Conservation (phyloP, 768 basidiomycete species). For the Mycena epipterygia region DNA sequence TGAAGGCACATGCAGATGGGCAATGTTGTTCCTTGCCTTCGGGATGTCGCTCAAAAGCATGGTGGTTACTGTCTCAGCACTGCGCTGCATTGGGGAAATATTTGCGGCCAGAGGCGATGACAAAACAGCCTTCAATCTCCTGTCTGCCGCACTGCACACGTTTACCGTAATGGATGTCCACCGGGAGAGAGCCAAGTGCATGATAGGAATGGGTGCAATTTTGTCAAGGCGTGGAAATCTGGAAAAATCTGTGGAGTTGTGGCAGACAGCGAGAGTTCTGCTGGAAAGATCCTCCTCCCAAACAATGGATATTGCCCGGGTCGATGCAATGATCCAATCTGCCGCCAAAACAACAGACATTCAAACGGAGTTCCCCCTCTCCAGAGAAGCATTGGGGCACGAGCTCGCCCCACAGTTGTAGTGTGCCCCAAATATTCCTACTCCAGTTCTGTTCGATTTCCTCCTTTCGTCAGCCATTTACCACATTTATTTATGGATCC, state of each 20-base stretch:
- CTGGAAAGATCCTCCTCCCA: not conserved
- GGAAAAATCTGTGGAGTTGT: not conserved
- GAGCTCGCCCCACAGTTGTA: no score
- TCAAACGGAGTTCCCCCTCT: no score
- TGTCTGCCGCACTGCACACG: not conserved
- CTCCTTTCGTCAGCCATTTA: no score
- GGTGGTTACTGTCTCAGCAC: not conserved
- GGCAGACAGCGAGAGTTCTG: not conserved
- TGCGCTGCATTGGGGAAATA: not conserved
- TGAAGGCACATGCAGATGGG: not conserved
- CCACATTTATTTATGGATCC: no score
- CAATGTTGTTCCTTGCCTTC: not conserved
- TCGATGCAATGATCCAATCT: not conserved
- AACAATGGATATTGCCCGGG: not conserved
- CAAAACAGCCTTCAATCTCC: not conserved
- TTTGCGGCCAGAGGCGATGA: not conserved
- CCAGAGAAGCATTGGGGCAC: no score
- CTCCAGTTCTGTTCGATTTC: no score
- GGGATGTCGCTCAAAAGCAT: not conserved
- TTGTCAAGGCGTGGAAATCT: not conserved
- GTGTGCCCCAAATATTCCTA: no score
- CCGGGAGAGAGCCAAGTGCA: not conserved
- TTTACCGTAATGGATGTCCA: constrained; percentile 5
- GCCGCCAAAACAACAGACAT: not conserved
- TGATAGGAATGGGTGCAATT: not conserved